Evolutionary conservation across 23 red algal genomes (phyloP), one percentile per base, ranked within the genome.

Genomic region (Agarophyton chilense): DNA sequence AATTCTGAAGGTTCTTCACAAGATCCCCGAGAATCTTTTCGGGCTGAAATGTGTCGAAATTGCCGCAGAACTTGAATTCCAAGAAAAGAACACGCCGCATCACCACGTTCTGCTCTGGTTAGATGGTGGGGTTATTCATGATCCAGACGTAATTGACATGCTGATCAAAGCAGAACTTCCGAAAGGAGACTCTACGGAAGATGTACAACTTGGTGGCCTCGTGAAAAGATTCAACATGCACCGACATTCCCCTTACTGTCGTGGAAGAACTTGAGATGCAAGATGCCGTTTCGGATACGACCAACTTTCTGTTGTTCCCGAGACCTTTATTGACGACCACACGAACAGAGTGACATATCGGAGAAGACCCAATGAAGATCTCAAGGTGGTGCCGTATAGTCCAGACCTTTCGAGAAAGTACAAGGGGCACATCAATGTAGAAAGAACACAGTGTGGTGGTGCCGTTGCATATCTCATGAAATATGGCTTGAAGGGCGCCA

Each of bases 61-160:
- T 55, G 52, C 52, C 2, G 52, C 52, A 8, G 46, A 76, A 18
- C 71, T 76, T 11, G 1, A 76, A 28, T 76, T 46, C 16, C 71
- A 44, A 26, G 38, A 76, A 43, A 4, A 0, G 10, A 76, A 16
- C 10, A 51, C 49, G 0, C 32, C 35, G 13, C 32, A 76, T 43
- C 71, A 76, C 11, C 71, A 76, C 35, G 46, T 76, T 14, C 11
- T 76, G 2, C 8, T 76, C 10, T 76, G 71, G 71, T 26, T 46
- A 51, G 71, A 76, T 0, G 44, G 71, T n/a, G 45, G 11, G 9
- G 13, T 35, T 22, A 76, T 51, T 0, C 34, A 76, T 0, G 38
- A 76, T 26, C 24, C 49, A 0, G 38, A 44, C 11, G 0, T 76
- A 2, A 76, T 76, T 29, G 38, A 76, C 31, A 76, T 12, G 4